These are phyloP conservation scores for Tricholoma saponaceum DNA, from an alignment of 768 basidiomycete genomes.

Conservation along the genomic window DNA sequence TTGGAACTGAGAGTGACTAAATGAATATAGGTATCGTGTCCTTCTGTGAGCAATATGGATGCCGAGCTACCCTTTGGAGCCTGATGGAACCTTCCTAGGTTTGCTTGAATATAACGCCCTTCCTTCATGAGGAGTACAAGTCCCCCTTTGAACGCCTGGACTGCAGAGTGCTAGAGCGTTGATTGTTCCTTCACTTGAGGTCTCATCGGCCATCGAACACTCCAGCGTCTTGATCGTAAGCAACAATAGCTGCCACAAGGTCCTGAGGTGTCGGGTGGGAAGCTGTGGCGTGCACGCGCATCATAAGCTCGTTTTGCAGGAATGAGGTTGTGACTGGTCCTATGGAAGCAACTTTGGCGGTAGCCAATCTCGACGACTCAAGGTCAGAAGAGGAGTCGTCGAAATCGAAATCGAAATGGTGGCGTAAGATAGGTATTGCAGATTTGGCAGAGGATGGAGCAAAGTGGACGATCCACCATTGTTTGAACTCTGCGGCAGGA, in stretches of 20 bases:
- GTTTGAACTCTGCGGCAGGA: constrained; percentile 12
- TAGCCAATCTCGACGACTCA: neutral
- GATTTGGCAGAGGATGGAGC: constrained; percentile 69
- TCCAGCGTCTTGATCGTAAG: constrained; percentile 7
- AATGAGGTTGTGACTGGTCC: constrained; percentile 62
- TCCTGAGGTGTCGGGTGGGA: constrained; percentile 53
- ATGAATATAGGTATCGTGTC: too few relatives aligned
- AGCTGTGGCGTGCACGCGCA: constrained; percentile 54
- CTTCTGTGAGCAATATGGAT: too few relatives aligned
- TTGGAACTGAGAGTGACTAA: too few relatives aligned
- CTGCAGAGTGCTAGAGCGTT: too few relatives aligned
- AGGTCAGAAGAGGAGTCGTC: neutral
- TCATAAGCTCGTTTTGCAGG: constrained; percentile 38
- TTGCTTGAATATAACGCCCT: too few relatives aligned
- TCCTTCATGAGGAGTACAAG: too few relatives aligned
- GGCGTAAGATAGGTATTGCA: constrained; percentile 45
- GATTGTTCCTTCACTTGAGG: too few relatives aligned
- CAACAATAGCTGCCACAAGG: constrained; percentile 32
- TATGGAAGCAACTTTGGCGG: constrained; percentile 52
- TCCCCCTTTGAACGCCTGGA: too few relatives aligned
- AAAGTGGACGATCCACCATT: constrained; percentile 74
- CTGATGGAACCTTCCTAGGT: too few relatives aligned
- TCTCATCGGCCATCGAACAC: neutral
- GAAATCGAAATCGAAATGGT: constrained; percentile 30
- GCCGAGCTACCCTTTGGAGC: too few relatives aligned